phyloP scores from a whole-genome alignment of 257 asterid genomes.

The Solanum commersonii region DNA sequence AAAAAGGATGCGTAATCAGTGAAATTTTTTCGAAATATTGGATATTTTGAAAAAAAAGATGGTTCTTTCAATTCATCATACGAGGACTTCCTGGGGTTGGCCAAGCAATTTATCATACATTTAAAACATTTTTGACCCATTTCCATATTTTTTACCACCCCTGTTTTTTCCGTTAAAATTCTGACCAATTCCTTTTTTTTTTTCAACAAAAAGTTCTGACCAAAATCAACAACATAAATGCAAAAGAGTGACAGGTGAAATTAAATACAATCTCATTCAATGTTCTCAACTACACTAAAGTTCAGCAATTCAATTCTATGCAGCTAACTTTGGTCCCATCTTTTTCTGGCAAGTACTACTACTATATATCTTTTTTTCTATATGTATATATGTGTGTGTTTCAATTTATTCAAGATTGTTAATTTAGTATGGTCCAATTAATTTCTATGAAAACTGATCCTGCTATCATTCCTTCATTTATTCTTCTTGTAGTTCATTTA shows the following conservation, averaged over 20 bases:
- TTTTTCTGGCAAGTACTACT: constrained; percentile 5
- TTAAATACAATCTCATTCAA: constrained; percentile 25
- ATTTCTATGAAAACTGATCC: not conserved
- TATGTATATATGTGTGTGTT: not conserved
- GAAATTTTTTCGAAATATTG: no score
- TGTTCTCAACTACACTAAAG: constrained; percentile 38
- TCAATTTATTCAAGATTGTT: not conserved
- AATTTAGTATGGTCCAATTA: not conserved
- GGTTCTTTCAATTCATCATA: no score
- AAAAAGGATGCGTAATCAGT: no score
- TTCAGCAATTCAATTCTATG: constrained; percentile 18
- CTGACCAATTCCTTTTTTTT: not conserved
- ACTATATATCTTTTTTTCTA: not conserved
- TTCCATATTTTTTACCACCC: not conserved
- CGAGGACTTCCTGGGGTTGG: rapidly evolving
- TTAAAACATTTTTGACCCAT: no score
- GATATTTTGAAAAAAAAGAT: no score
- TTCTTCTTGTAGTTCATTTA: not conserved
- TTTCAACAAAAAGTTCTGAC: not conserved
- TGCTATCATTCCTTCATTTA: not conserved
- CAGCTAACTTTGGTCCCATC: constrained; percentile 26
- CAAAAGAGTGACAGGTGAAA: constrained; percentile 14
- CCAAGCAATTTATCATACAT: not conserved
- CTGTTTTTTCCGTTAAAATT: not conserved
- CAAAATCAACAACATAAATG: not conserved